A percentile compares a stretch with the other conserved stretches of the same genome.
Conservation (phyloP, 179 eudicot genomes). For the Patellifolia procumbens region DNA sequence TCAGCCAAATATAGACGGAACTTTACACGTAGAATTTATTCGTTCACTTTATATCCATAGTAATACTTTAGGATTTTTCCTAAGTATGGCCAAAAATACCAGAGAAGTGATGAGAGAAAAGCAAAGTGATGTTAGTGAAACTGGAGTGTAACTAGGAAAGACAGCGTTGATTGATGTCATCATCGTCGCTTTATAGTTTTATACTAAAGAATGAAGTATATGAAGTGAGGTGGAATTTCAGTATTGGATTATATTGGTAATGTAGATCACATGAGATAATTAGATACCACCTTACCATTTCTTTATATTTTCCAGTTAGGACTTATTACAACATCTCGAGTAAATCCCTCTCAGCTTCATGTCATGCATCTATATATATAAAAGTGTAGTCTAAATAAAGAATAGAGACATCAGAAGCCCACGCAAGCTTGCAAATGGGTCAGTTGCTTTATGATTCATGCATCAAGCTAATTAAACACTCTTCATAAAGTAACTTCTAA, state of each 20-base stretch:
- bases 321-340: background rate
- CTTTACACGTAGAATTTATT: background rate
- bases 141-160: background rate
- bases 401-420: conserved; percentile 18
- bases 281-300: background rate
- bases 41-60: no score
- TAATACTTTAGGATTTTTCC: background rate
- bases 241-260: no score
- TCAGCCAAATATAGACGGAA: background rate
- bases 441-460: conserved; percentile 26
- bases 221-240: conserved; percentile 7
- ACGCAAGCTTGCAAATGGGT: conserved; percentile 26
- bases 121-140: background rate
- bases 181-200: no score
- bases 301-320: background rate
- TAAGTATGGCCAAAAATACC: background rate
- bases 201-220: background rate
- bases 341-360: conserved; percentile 13
- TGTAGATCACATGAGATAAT: conserved; percentile 3
- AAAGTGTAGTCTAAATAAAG: conserved; percentile 11
- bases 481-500: background rate
- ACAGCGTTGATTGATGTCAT: background rate
- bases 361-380: background rate
- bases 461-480: conserved; percentile 12
- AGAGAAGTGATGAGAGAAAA: background rate